Conservation (phyloP, 495 filamentous ascomycete species). For the Staphylotrichum tortipilum region DNA sequence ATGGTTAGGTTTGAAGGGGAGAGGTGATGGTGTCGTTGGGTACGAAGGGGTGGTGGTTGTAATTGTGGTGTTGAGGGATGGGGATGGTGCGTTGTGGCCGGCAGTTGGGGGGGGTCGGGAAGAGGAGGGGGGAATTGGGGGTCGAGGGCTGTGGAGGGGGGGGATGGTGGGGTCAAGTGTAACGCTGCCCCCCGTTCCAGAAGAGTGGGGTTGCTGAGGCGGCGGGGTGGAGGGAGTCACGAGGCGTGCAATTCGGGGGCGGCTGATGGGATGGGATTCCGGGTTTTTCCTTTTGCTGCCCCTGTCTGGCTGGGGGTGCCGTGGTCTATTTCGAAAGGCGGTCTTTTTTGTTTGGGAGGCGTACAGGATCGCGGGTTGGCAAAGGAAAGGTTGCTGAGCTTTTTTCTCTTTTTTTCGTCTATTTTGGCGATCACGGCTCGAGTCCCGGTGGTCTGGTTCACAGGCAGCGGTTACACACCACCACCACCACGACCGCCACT, state of each 20-base stretch:
- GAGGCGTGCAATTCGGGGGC: background rate
- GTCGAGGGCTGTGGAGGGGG: background rate
- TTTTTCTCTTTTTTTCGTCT: too few species aligned
- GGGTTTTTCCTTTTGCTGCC: background rate
- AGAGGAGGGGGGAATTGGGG: background rate
- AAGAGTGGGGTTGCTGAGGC: background rate
- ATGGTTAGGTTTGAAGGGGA: background rate
- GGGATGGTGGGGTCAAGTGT: background rate
- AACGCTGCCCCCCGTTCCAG: too few species aligned
- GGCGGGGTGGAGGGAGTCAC: constrained; percentile 1
- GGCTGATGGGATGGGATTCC: background rate
- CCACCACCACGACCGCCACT: too few species aligned
- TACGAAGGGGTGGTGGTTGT: background rate
- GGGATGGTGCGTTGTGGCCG: background rate
- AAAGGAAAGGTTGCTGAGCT: too few species aligned
- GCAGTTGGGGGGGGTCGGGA: background rate
- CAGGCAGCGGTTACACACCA: too few species aligned
- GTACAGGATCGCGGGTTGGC: too few species aligned
- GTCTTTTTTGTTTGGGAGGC: too few species aligned
- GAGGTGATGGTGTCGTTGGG: background rate
- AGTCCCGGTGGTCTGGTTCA: too few species aligned
- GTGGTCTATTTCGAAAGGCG: too few species aligned
- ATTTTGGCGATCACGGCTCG: too few species aligned
- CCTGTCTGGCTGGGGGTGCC: too few species aligned
- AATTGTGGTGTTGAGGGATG: background rate